Base-by-base conservation (phyloP, 352 stramenopile species). In the Pythium rishiriense region DNA sequence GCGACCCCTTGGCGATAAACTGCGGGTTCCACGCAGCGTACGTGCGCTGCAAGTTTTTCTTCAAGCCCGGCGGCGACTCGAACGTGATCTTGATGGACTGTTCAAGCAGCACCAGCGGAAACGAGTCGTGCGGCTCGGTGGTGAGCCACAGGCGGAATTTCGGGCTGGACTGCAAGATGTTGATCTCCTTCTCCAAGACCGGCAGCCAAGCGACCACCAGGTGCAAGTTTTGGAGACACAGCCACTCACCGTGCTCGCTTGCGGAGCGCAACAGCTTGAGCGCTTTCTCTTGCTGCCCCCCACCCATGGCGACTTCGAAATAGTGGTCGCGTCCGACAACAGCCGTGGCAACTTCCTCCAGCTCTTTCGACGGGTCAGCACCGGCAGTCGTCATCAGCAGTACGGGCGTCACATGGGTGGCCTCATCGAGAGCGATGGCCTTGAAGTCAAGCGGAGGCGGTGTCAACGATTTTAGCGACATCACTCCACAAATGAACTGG, bases 191-290 rank as follows among this genome's bases (percentile, higher is more conserved):
- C 58, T 98, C 92, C 6, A 98, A 79, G 15, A 81, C 77, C 1
- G 94, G 93, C 5, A 98, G 78, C 93, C 94, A 98, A 1, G 87
- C 85, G 33, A 98, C 76, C 7, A 99, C 94, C 2, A 99, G 75
- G 63, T 98, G 96, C 37, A 99, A 70, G 67, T 99, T 99, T 70
- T 98, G 97, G 0, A 99, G 76, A 75, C 96, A 99, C 6, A 99
- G 63, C 94, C 95, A 99, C 50, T 97, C 84, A 28, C 95, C 96
- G 43, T 89, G 74, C 59, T 96, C 76, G 0, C 85, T 77, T 9
- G 85, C 82, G 2, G 74, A 80, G 14, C 87, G 81, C 17, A 98
- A 64, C 48, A 98, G 55, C 19, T 71, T 75, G 19, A 98, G 65
- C 1, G 94, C 94, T 22, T 95, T 92, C 31, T 98, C 93, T 58